A percentile compares a stretch with the other conserved stretches of the same genome.
Evolutionary conservation across 2,329 filamentous ascomycete species (phyloP).

Genomic region (Xylariaceae sp.): DNA sequence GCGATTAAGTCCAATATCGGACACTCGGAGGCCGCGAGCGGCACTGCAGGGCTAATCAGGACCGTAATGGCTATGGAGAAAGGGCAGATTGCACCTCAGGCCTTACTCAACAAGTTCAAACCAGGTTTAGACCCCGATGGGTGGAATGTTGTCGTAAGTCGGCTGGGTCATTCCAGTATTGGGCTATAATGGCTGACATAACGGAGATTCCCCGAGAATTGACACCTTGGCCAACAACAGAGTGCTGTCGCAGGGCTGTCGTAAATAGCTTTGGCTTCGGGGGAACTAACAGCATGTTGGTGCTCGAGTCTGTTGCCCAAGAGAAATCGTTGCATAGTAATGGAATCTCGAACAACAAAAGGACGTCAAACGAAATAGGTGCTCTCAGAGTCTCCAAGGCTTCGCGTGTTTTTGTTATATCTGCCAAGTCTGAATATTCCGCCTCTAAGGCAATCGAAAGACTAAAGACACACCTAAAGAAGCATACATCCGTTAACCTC

Average conservation of each 20-base stretch:
- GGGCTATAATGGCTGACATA: not conserved
- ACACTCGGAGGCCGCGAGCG: conserved; percentile 16
- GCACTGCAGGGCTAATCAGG: conserved; percentile 17
- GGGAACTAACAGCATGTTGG: conserved; percentile 9
- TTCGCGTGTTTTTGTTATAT: conserved; percentile 4
- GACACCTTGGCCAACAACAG: not conserved
- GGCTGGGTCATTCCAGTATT: not conserved
- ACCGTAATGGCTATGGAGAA: conserved; percentile 13
- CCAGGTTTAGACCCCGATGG: conserved; percentile 13
- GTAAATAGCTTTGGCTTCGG: conserved; percentile 15
- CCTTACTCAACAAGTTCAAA: conserved; percentile 9
- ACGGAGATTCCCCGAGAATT: conserved; percentile 3
- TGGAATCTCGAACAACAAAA: not conserved
- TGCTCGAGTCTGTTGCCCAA: not conserved
- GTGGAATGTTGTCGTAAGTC: not conserved
- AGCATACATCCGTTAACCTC: not conserved
- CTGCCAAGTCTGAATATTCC: conserved; percentile 2
- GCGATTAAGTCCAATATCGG: conserved; percentile 20
- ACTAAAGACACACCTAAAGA: not conserved
- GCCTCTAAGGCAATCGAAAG: not conserved
- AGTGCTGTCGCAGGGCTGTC: conserved; percentile 3
- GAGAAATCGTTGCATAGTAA: not conserved
- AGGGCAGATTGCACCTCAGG: conserved; percentile 10
- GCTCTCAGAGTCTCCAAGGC: not conserved
- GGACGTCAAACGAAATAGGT: not conserved